phyloP scores from a whole-genome alignment of 2,329 filamentous ascomycete species.

The Penicillium verrucosum region DNA sequence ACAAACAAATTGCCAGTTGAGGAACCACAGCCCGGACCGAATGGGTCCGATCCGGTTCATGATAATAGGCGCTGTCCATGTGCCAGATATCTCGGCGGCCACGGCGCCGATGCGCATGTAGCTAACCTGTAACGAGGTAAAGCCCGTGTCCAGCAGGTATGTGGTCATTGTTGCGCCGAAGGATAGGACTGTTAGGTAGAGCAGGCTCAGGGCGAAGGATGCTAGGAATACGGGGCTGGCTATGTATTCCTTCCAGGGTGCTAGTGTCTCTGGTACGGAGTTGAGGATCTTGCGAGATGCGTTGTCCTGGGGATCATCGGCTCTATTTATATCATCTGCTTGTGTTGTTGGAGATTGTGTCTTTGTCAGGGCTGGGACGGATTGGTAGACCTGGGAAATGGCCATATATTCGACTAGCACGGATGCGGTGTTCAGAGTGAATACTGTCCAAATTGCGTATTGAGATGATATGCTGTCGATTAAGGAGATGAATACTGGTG shows the following conservation, averaged over 20 bases:
- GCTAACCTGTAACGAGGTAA: conserved; percentile 49
- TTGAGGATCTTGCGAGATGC: not conserved
- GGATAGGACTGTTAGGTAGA: conserved; percentile 56
- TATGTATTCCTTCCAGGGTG: conserved; percentile 30
- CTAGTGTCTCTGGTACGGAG: conserved; percentile 3
- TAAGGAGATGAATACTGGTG: conserved; percentile 52
- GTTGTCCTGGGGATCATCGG: not conserved
- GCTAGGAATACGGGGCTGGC: conserved; percentile 38
- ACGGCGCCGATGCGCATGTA: conserved; percentile 48
- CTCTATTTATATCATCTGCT: not conserved
- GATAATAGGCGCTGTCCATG: conserved; percentile 50
- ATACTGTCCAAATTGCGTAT: conserved; percentile 48
- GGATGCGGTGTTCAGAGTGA: conserved; percentile 39
- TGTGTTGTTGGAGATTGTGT: conserved; percentile 23
- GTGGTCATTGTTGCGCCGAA: conserved; percentile 57
- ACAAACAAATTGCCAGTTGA: conserved; percentile 64
- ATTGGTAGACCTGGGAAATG: conserved; percentile 32
- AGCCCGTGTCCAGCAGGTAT: conserved; percentile 52
- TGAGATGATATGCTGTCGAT: conserved; percentile 45
- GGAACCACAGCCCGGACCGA: conserved; percentile 67
- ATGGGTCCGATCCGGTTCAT: conserved; percentile 56
- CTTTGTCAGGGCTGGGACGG: conserved; percentile 15
- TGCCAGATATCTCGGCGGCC: conserved; percentile 53
- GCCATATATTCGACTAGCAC: conserved; percentile 42
- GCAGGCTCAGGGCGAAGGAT: conserved; percentile 50